Evolutionary conservation across 257 asterid genomes (phyloP).

Genomic region (Nicotiana tomentosiformis): DNA sequence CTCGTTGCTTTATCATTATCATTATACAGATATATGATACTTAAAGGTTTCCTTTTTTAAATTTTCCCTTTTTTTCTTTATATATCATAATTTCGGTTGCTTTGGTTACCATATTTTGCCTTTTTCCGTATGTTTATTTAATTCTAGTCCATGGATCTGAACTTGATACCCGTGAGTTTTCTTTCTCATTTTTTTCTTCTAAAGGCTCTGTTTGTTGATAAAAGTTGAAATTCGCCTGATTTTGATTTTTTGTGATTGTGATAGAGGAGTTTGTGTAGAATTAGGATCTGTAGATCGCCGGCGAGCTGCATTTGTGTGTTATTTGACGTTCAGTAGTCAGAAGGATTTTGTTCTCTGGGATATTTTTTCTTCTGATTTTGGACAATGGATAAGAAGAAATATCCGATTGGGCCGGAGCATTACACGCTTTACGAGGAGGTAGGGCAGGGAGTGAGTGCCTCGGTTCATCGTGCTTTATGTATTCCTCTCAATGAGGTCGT

Average conservation of each 20-base stretch:
- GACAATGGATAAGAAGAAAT: constrained; percentile 70
- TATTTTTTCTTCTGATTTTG: neutral
- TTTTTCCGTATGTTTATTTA: neutral
- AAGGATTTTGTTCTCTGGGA: neutral
- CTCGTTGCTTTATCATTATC: neutral
- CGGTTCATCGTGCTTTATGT: constrained; percentile 86
- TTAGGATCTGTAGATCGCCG: constrained; percentile 29
- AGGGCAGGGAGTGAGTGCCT: constrained; percentile 90
- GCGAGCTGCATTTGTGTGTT: constrained; percentile 32
- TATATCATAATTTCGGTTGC: neutral
- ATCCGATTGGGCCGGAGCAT: constrained; percentile 88
- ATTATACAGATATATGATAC: neutral
- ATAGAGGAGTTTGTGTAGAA: constrained; percentile 22
- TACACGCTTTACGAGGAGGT: constrained; percentile 76
- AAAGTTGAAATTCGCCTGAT: neutral
- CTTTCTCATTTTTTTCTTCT: neutral
- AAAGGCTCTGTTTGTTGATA: constrained; percentile 8
- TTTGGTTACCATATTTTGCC: constrained; percentile 7
- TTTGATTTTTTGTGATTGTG: neutral
- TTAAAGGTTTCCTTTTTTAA: neutral
- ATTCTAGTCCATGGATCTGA: constrained; percentile 15
- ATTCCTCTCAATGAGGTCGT: constrained; percentile 56
- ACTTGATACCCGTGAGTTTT: constrained; percentile 6
- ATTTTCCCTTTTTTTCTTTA: neutral
- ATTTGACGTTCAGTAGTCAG: constrained; percentile 24